A percentile compares a stretch with the other conserved stretches of the same genome.
Evolutionary conservation across 306 rosid species (phyloP).

Genomic region (Cicer yamashitae): DNA sequence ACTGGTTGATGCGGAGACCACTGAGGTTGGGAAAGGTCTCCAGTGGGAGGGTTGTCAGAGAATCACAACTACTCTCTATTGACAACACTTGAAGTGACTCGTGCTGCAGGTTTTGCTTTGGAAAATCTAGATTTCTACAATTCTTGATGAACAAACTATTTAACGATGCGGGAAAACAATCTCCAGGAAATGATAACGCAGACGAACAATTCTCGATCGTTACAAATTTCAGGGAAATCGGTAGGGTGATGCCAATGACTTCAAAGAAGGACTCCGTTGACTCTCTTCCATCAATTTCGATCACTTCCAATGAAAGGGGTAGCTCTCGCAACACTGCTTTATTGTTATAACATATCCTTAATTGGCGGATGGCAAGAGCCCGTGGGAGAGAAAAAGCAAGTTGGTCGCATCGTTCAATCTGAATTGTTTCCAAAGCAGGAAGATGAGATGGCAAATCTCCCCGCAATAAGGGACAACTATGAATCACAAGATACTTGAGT

Average conservation of each 20-base stretch:
- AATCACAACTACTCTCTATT: slow-evolving; percentile 23
- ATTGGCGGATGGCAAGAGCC: background rate
- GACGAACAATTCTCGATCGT: background rate
- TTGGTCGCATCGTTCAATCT: background rate
- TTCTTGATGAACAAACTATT: fast-evolving
- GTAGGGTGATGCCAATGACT: background rate
- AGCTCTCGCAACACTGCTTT: background rate
- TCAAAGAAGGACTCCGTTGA: background rate
- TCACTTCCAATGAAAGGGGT: background rate
- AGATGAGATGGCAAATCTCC: slow-evolving; percentile 17
- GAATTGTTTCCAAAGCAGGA: background rate
- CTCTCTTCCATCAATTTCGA: background rate
- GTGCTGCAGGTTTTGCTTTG: background rate
- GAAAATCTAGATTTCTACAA: background rate
- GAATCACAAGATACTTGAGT: background rate
- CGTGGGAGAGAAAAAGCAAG: background rate
- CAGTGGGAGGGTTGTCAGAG: background rate
- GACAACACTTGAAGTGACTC: too few relatives aligned
- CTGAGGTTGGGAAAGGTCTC: background rate
- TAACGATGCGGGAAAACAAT: background rate
- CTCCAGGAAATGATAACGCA: background rate
- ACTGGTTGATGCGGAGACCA: fast-evolving
- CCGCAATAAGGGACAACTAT: background rate
- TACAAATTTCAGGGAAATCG: background rate
- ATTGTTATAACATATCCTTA: background rate